Conservation (phyloP, 257 asterid species). For the Eustoma russellianum region DNA sequence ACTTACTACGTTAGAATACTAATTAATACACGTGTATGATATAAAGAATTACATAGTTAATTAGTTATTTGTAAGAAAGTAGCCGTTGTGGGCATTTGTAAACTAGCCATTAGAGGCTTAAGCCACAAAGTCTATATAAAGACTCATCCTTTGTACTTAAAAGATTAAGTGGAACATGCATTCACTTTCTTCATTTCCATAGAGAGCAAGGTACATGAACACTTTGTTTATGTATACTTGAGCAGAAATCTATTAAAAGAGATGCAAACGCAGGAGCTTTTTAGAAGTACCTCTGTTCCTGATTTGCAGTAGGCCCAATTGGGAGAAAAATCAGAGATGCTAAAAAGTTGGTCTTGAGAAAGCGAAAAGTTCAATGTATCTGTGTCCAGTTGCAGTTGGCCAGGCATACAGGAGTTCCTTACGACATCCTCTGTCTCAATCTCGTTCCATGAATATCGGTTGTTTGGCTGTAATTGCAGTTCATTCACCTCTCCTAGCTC, state of each 20-base stretch:
- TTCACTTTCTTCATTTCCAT: too few species aligned
- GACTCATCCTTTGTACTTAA: too few species aligned
- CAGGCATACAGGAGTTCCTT: slow-evolving; percentile 42
- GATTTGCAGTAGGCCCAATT: slow-evolving; percentile 56
- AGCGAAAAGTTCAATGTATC: slow-evolving; percentile 63
- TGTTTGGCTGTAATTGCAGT: slow-evolving; percentile 47
- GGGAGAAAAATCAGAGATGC: slow-evolving; percentile 69
- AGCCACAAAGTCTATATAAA: too few species aligned
- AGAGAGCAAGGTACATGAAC: too few species aligned
- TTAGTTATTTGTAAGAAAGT: too few species aligned
- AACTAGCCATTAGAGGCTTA: too few species aligned
- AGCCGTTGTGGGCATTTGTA: too few species aligned
- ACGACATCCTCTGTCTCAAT: slow-evolving; percentile 58
- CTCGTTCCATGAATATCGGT: slow-evolving; percentile 57
- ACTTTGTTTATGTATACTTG: too few species aligned
- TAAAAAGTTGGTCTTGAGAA: slow-evolving; percentile 76
- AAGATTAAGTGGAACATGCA: too few species aligned
- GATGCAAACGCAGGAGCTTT: not conserved
- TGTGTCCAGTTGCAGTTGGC: slow-evolving; percentile 54
- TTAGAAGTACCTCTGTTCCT: slow-evolving; percentile 51
- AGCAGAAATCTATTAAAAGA: not conserved
- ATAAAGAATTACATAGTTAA: too few species aligned
- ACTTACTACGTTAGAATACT: too few species aligned
- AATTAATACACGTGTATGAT: too few species aligned
- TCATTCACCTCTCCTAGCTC: slow-evolving; percentile 72